These are phyloP conservation scores for Pichia insulana DNA, from an alignment of 805 yeast species.

Conservation along the genomic window DNA sequence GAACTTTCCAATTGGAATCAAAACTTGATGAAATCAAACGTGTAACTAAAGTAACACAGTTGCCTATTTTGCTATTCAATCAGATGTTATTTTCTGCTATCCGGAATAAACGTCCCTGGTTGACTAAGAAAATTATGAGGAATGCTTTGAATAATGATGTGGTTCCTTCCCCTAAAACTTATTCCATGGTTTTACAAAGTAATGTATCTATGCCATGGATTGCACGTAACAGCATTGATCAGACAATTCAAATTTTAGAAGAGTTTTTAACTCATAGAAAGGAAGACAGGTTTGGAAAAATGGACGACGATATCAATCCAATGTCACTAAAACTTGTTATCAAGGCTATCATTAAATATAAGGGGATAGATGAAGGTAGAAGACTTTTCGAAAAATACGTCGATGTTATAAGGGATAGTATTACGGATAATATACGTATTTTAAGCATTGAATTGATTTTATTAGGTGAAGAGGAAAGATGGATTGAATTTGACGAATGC, in stretches of 20 bases:
- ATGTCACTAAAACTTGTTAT: conserved; percentile 18
- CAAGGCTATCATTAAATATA: conserved; percentile 13
- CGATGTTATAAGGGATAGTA: conserved; percentile 16
- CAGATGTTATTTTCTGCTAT: conserved; percentile 21
- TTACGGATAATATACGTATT: conserved; percentile 23
- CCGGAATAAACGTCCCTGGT: conserved; percentile 13
- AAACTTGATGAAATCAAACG: conserved; percentile 13
- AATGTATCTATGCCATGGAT: conserved; percentile 12
- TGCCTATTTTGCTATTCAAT: conserved; percentile 20
- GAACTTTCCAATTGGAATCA: conserved; percentile 11
- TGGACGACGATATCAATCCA: conserved; percentile 21
- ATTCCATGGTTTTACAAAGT: conserved; percentile 23
- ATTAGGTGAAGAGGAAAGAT: conserved; percentile 25
- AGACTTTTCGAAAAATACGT: conserved; percentile 23
- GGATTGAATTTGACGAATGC: conserved; percentile 26
- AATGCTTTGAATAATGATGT: conserved; percentile 14
- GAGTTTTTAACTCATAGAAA: conserved; percentile 17
- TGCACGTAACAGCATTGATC: conserved; percentile 14
- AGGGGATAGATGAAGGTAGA: conserved; percentile 20
- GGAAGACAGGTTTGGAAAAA: conserved; percentile 16
- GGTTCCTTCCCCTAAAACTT: conserved; percentile 18
- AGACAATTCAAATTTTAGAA: conserved; percentile 17
- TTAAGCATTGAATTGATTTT: conserved; percentile 22
- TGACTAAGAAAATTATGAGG: conserved; percentile 15
- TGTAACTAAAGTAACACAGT: conserved; percentile 3